Base-by-base conservation (phyloP, 441 rosid species). In the Erodium texanum region DNA sequence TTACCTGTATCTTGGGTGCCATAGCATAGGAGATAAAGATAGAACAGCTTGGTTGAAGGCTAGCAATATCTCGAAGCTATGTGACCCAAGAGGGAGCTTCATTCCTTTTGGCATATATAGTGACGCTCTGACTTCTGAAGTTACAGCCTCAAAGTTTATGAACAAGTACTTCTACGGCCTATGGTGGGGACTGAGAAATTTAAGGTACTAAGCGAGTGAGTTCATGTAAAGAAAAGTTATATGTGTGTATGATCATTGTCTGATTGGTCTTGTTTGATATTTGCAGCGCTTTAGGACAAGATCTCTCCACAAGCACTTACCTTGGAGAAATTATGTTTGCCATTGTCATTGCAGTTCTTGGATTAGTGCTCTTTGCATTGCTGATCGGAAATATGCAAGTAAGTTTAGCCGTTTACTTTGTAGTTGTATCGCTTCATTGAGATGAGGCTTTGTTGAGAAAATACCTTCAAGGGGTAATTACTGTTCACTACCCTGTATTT, bases 351-450 rank as follows among this genome's bases (percentile, higher is more conserved):
- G 84, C 84, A 12, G 77, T 73, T 67, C 73, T 82, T 38, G 83
- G 84, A 7, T 68, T 87, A 63, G 80, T 82, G 66, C 86, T 87
- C 71, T 87, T 87, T 65, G 85, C 80, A 14, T 24, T 83, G 73
- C 84, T 87, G 10, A 82, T 87, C 67, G 87, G 87, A 67, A 87
- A 85, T 76, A 84, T 84, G 86, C 87, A 86, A 59, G 89, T 86
- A 76, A 71, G 82, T 73, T 19, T 7, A 15, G 20, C 14, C 62
- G 38, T 64, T 62, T 11, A 22, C 64, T 32, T 32, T 24, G 36
- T 18, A 56, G 4, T 19, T 7, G 24, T 20, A 20, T 56, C 24
- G 16, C 23, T 16, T 56, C 24, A 1, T 19, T 5, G 19, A 1
- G 29, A 27, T 27, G 29, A 27, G 29, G 29, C 4, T 27, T 27